Base-by-base conservation (phyloP, 352 stramenopile species). In the Phytophthora sp. region DNA sequence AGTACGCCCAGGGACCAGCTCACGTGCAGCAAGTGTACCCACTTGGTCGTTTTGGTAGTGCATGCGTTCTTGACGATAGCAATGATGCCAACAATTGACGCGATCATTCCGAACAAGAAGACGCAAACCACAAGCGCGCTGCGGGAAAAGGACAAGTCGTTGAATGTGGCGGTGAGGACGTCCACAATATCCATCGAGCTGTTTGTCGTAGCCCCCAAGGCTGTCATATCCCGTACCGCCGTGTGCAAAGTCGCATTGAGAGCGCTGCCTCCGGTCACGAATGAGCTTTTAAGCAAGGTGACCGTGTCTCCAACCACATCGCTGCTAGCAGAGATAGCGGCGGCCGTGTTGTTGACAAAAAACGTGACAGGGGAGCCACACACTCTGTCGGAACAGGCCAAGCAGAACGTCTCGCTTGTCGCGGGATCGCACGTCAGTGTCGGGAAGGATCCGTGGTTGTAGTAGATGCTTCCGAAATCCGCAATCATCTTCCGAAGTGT, bases 11-110 rank as follows among this genome's bases (percentile, higher is more conserved):
- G 70, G 15, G 79, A 56, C 84, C 83, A 95, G 57, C 80, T 93
- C 11, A 89, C 71, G 55, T 94, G 87, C 8, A 95, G 74, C 57
- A 93, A 57, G 55, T 92, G 82, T 16, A 93, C 81, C 78, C 80
- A 93, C 42, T 79, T 70, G 35, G 68, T 91, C 30, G 88, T 86
- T 50, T 90, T 88, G 21, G 83, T 80, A 21, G 69, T 76, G 66
- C 87, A 93, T 1, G 89, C 78, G 13, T 87, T 87, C 52, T 90
- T 91, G 56, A 89, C 74, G 39, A 93, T 93, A 21, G 79, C 84
- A 39, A 89, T 77, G 36, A 83, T 73, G 3, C 84, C 83, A 3
- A 93, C 38, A 6, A 90, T 69, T 21, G 84, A 91, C 24, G 83
- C 76, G 23, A 93, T 71, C 31, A 92, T 73, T 1, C 74, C 84